Percentiles rank a stretch among this genome's conserved stretches.
Conservation (phyloP, 805 yeast genomes). For the Komagataella mondaviorum region DNA sequence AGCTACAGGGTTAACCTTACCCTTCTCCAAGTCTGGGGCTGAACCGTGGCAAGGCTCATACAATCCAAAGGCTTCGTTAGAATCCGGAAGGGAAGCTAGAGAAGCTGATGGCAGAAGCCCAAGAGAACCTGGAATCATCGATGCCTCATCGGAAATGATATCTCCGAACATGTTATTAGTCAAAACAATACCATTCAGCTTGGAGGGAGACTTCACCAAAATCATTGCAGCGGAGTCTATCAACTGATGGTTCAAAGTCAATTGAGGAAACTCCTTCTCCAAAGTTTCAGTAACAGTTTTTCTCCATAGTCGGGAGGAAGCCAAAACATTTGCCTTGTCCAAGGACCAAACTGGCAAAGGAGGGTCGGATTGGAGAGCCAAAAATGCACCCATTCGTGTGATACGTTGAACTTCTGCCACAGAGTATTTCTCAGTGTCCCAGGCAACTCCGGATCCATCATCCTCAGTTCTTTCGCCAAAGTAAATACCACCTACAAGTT, state of each 20-base stretch:
- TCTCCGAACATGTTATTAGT: conserved; percentile 98
- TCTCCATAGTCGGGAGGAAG: conserved; percentile 94
- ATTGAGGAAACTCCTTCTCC: conserved; percentile 78
- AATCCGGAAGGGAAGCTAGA: conserved; percentile 91
- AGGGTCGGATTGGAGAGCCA: conserved; percentile 87
- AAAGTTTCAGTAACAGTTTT: conserved; percentile 81
- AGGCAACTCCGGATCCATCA: conserved; percentile 72
- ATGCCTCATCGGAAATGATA: conserved; percentile 94
- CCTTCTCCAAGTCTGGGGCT: conserved; percentile 84
- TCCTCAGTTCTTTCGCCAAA: conserved; percentile 95
- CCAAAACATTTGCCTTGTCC: conserved; percentile 96
- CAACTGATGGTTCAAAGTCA: conserved; percentile 82
- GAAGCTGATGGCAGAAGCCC: conserved; percentile 96
- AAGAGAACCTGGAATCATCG: conserved; percentile 94
- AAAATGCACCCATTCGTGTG: conserved; percentile 95
- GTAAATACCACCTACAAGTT: conserved; percentile 95
- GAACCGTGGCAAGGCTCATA: conserved; percentile 99
- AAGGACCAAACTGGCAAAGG: conserved; percentile 93
- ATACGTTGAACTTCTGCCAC: conserved; percentile 91
- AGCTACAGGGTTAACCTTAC: conserved; percentile 91
- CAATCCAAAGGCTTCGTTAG: conserved; percentile 86
- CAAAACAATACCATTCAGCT: conserved; percentile 82
- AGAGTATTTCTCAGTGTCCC: conserved; percentile 88
- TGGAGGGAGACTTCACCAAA: conserved; percentile 80
- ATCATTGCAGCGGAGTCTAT: conserved; percentile 99